Base-by-base conservation (phyloP, 306 rosid genomes). In the Trifolium subterraneum region DNA sequence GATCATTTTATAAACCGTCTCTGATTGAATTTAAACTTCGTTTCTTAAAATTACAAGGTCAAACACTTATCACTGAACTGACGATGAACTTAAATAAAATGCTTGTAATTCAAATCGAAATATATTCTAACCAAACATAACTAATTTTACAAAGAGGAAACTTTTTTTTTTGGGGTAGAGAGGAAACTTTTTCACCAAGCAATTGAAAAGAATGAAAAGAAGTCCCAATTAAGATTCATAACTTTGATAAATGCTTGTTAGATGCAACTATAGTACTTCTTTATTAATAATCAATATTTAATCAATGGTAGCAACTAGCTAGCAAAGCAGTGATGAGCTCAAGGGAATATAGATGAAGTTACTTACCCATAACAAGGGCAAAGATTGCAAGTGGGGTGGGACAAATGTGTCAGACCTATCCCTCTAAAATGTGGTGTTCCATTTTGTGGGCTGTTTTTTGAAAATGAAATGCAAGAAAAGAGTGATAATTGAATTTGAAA, bases 401-500 rank as follows among this genome's bases (percentile, higher is more conserved):
- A 79, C 78, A 60, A 11, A 11, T 16, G 60, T n/a, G 69, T 50
- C 47, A 79, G 74, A 66, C 36, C 58, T 39, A 48, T 64, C 83
- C 65, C 10, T 48, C 11, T 38, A 41, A 72, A 61, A 65, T 42
- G 73, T 67, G 79, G 81, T 60, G 69, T 50, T 71, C 78, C 63
- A 48, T 70, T 39, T 70, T 15, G 29, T 56, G 75, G 65, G 80
- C 39, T 73, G 64, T 23, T 69, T 69, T 11, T 71, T 59, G 84
- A 79, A 70, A 75, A 75, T 36, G 76, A 71, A 66, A 79, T 64
- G 81, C 54, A 75, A 36, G 71, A 64, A 66, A 44, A 63, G 58
- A 68, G 47, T 72, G 62, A 78, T 74, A 64, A 70, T 79, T 83
- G 68, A 83, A 31, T 31, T 60, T 60, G 22, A 29, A 60, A 45